These are phyloP conservation scores for Rusavskia elegans DNA, from an alignment of 495 filamentous ascomycete genomes.

Conservation along the genomic window DNA sequence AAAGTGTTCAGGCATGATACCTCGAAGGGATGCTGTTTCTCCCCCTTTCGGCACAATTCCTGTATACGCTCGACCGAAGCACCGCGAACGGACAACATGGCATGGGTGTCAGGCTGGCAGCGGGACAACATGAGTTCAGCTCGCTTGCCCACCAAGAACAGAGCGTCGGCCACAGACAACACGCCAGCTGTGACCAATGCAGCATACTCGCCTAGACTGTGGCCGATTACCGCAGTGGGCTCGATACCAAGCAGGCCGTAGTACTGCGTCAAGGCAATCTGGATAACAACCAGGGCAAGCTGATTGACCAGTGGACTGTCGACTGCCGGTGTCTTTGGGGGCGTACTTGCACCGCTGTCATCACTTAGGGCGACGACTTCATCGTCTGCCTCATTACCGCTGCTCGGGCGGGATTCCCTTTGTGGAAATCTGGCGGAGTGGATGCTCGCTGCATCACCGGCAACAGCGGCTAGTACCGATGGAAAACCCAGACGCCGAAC, in stretches of 20 bases:
- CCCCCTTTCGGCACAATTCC: not conserved
- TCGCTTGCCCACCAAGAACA: slow-evolving; percentile 63
- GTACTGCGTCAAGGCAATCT: slow-evolving; percentile 54
- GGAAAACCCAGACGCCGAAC: slow-evolving; percentile 26
- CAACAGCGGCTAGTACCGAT: slow-evolving; percentile 37
- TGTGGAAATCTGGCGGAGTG: not conserved
- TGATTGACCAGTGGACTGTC: slow-evolving; percentile 46
- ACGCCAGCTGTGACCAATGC: slow-evolving; percentile 63
- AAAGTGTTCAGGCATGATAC: slow-evolving; percentile 49
- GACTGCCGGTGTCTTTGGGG: not conserved
- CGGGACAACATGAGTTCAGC: slow-evolving; percentile 54
- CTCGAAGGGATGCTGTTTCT: slow-evolving; percentile 10
- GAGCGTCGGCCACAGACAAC: slow-evolving; percentile 52
- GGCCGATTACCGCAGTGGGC: slow-evolving; percentile 61
- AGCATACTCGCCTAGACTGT: slow-evolving; percentile 70
- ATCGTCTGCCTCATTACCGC: not conserved
- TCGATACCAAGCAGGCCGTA: slow-evolving; percentile 59
- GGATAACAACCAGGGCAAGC: slow-evolving; percentile 45
- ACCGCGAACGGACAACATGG: slow-evolving; percentile 26
- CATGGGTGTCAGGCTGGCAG: slow-evolving; percentile 52
- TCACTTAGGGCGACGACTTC: not conserved
- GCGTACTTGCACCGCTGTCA: not conserved
- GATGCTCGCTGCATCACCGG: slow-evolving; percentile 13
- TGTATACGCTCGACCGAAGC: slow-evolving; percentile 16
- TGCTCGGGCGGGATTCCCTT: not conserved